Evolutionary conservation across 176 grass and related monocot species (phyloP).

Genomic region (Stipa capillata): DNA sequence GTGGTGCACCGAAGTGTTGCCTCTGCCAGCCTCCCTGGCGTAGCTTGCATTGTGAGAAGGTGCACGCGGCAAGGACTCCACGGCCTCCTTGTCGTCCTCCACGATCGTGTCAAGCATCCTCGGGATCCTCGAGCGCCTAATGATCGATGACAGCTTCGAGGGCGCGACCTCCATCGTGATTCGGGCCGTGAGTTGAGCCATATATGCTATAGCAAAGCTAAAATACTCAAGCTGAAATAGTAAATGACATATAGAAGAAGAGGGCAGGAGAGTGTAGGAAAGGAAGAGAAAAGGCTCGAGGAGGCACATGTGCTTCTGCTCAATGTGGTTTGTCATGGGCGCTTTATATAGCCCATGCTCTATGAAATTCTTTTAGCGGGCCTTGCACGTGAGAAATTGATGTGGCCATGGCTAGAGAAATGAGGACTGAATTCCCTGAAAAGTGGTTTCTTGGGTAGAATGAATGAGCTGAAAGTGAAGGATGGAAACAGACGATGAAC

Average conservation of each 20-base stretch:
- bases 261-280: neutral
- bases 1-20: neutral
- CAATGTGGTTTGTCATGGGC: neutral
- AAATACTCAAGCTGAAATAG: neutral
- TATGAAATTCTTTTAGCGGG: neutral
- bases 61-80: neutral
- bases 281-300: neutral
- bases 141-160: neutral
- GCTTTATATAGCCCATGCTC: slow-evolving; percentile 16
- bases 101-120: slow-evolving; percentile 23
- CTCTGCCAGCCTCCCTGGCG: neutral
- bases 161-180: slow-evolving; percentile 37
- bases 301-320: neutral
- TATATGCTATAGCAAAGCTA: neutral
- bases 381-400: neutral
- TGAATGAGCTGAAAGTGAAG: slow-evolving; percentile 17
- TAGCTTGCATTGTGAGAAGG: neutral
- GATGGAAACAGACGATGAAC: neutral
- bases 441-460: neutral
- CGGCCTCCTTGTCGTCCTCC: slow-evolving; percentile 28
- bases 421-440: neutral
- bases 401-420: neutral
- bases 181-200: neutral
- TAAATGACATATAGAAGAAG: neutral
- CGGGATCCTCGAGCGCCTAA: neutral